phyloP scores from a whole-genome alignment of 78 protist genomes.

The Dictyostelium intermedium region DNA sequence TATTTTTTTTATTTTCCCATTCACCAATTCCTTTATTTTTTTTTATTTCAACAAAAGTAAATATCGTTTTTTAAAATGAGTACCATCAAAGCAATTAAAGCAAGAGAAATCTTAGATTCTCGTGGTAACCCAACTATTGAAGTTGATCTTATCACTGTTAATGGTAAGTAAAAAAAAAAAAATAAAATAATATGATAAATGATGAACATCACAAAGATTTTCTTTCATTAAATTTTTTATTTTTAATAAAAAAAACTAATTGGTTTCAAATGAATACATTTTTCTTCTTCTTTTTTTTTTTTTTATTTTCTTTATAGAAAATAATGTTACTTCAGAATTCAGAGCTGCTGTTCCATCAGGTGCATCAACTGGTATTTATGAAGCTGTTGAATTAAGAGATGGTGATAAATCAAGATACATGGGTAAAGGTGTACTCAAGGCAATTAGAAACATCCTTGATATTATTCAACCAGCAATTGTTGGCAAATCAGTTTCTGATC shows the following conservation, averaged over 20 bases:
- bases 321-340: neutral
- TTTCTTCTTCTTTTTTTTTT: neutral
- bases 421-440: conserved; percentile 98
- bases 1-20: neutral
- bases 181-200: neutral
- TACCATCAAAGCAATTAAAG: conserved; percentile 11
- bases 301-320: neutral
- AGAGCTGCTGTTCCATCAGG: conserved; percentile 14
- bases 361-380: conserved; percentile 32
- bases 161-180: no score
- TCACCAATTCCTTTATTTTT: neutral
- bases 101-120: conserved; percentile 30
- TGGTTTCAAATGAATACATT: no score
- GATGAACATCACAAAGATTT: neutral
- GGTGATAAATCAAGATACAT: conserved; percentile 89
- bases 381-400: conserved; percentile 65
- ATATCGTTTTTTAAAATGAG: neutral
- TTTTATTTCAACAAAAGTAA: neutral
- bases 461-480: conserved; percentile 92
- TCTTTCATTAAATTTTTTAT: no score
- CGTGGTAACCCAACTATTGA: conserved; percentile 36
- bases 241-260: no score
- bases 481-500: conserved; percentile 90
- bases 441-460: conserved; percentile 94
- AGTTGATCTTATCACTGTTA: neutral